A percentile compares a stretch with the other conserved stretches of the same genome.
phyloP scores from a whole-genome alignment of 768 basidiomycete species.

The Lentinula edodes region DNA sequence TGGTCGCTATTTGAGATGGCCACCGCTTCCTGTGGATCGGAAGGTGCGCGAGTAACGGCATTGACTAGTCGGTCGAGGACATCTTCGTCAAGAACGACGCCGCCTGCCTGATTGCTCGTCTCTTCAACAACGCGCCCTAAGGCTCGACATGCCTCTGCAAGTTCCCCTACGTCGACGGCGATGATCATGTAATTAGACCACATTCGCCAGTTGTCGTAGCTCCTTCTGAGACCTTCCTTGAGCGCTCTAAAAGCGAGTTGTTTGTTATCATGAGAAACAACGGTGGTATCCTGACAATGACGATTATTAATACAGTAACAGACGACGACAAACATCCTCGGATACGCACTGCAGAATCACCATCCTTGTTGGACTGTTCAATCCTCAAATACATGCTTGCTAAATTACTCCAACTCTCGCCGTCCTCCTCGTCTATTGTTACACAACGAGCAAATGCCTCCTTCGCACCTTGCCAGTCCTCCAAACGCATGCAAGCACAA shows the following conservation, averaged over 20 bases:
- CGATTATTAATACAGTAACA: not conserved
- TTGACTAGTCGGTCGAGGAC: slow-evolving; percentile 87
- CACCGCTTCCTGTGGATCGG: slow-evolving; percentile 30
- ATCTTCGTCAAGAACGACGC: slow-evolving; percentile 64
- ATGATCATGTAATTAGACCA: slow-evolving; percentile 98
- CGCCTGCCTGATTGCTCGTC: slow-evolving; percentile 47
- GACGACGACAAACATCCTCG: not conserved
- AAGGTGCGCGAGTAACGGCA: slow-evolving; percentile 63
- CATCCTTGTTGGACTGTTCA: slow-evolving; percentile 22
- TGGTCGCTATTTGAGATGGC: slow-evolving; percentile 15
- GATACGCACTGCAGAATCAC: slow-evolving; percentile 21
- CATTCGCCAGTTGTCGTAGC: slow-evolving; percentile 94
- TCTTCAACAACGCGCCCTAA: slow-evolving; percentile 77
- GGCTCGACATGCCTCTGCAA: slow-evolving; percentile 83
- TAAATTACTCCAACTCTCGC: slow-evolving; percentile 97
- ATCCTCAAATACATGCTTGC: slow-evolving; percentile 88
- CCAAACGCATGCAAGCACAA: slow-evolving; percentile 76
- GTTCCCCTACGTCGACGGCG: slow-evolving; percentile 87
- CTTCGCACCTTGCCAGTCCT: slow-evolving; percentile 80
- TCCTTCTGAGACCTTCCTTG: slow-evolving; percentile 78
- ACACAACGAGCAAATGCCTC: slow-evolving; percentile 86
- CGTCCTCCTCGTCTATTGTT: slow-evolving; percentile 90
- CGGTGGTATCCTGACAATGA: not conserved
- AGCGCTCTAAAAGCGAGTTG: slow-evolving; percentile 89
- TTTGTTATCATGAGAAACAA: slow-evolving; percentile 67